Evolutionary conservation across 2,329 filamentous ascomycete genomes (phyloP), one percentile per base, ranked within the genome.

Genomic region (Chrysosporium keratinophilum): DNA sequence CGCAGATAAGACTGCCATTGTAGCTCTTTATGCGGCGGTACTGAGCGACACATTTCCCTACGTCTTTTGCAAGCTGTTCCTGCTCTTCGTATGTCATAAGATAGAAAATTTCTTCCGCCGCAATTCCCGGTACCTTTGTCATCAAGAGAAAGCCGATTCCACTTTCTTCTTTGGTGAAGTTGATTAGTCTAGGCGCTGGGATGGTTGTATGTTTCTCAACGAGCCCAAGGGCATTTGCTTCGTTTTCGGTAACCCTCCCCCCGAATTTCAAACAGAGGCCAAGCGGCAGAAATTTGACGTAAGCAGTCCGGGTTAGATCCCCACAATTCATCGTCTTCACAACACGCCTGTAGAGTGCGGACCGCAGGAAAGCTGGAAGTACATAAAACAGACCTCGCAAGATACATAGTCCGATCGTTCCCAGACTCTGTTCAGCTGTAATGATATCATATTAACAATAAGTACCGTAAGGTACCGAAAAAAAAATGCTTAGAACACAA

Each of bases 221-320:
- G n/a, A 56, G 43, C 1, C 14, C 47, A 31, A 59, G 53, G 17
- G 57, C 52, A 46, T 55, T 55, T 2, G 55, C 57, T 46, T 58
- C 57, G 23, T 57, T 57, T 23, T 52, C 34, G 19, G 52, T 43
- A 37, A 51, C 42, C 15, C 35, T 31, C 6, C 19, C n/a, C 28
- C 57, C 52, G 19, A 41, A 48, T 42, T 58, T 58, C 9, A 58
- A 35, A 33, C 50, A 57, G 17, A 59, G 55, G 14, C 57, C 57
- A 23, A 54, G 33, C 11, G 55, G 57, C n/a, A 59, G 52, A 35
- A 19, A 46, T 37, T 53, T 59, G 17, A 59, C 28, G 20, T 10
- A 31, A 5, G 46, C 2, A 23, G 34, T 40, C 7, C 14, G 15
- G n/a, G 42, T 34, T 5, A 43, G 49, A 15, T 53, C 11, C 35